Conservation (phyloP, 75 land plant species). For the Adiantum capillusveneris region DNA sequence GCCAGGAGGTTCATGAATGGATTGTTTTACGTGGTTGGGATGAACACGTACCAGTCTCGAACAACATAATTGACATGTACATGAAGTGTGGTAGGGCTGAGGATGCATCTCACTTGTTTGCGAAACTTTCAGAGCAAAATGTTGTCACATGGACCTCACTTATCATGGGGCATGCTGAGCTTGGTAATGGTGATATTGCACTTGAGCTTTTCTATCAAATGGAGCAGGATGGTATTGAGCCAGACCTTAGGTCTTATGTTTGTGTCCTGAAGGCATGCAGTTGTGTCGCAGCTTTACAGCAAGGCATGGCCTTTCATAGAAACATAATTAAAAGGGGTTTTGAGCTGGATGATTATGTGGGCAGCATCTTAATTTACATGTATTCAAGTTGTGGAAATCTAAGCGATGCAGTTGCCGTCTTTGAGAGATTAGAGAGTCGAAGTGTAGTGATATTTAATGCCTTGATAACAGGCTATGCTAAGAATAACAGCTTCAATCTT, state of each 20-base stretch:
- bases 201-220: background rate
- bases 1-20: constrained; percentile 4
- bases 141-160: constrained; percentile 4
- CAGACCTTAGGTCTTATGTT: background rate
- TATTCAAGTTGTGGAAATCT: constrained; percentile 34
- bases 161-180: background rate
- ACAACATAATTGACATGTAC: constrained; percentile 7
- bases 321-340: constrained; percentile 18
- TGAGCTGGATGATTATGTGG: constrained; percentile 12
- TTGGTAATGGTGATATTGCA: background rate
- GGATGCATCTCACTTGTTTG: background rate
- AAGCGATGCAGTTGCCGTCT: constrained; percentile 14
- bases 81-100: background rate
- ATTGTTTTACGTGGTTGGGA: background rate
- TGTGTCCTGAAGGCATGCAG: constrained; percentile 5
- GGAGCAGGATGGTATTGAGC: background rate
- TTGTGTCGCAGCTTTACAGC: constrained; percentile 1
- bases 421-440: constrained; percentile 11
- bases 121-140: background rate
- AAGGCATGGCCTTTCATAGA: background rate
- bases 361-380: constrained; percentile 24
- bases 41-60: background rate
- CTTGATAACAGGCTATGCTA: constrained; percentile 27
- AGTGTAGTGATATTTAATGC: constrained; percentile 22
- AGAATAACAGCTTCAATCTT: constrained; percentile 28